Evolutionary conservation across 495 filamentous ascomycete species (phyloP).

Genomic region (Pseudevernia furfuracea): DNA sequence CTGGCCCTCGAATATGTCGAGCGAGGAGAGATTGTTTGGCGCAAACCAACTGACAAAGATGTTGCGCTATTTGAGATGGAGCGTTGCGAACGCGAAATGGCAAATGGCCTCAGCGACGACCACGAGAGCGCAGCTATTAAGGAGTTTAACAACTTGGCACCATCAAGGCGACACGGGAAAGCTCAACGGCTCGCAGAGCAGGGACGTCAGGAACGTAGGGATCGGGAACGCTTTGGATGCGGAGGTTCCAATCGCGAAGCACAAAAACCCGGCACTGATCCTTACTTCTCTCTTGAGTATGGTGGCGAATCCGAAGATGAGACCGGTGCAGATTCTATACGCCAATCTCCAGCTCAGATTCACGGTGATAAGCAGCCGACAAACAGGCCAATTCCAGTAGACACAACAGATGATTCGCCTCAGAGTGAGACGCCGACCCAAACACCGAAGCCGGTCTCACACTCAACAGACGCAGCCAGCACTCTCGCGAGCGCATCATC

Average conservation of each 20-base stretch:
- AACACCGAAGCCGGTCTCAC: slow-evolving; percentile 20
- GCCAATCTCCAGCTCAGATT: slow-evolving; percentile 33
- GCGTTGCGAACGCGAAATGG: slow-evolving; percentile 63
- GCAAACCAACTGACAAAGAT: slow-evolving; percentile 70
- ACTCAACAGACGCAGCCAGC: neutral
- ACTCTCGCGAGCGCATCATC: slow-evolving; percentile 15
- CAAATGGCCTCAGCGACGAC: slow-evolving; percentile 46
- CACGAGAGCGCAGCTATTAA: slow-evolving; percentile 21
- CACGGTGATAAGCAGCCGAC: slow-evolving; percentile 18
- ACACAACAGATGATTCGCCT: slow-evolving; percentile 10
- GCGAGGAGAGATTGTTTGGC: slow-evolving; percentile 87
- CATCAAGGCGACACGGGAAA: slow-evolving; percentile 22
- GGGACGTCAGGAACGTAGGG: slow-evolving; percentile 17
- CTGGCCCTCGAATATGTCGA: slow-evolving; percentile 93
- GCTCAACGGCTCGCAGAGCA: slow-evolving; percentile 23
- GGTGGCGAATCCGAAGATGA: slow-evolving; percentile 59
- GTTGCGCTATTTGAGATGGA: slow-evolving; percentile 75
- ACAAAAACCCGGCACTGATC: slow-evolving; percentile 8
- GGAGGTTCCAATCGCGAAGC: neutral
- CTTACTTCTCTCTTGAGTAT: slow-evolving; percentile 71
- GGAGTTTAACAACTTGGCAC: slow-evolving; percentile 20
- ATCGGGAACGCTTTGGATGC: slow-evolving; percentile 6
- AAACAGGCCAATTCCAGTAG: neutral
- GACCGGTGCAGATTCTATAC: slow-evolving; percentile 36
- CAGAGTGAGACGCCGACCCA: slow-evolving; percentile 20